Evolutionary conservation across 495 filamentous ascomycete genomes (phyloP).

Genomic region (Talaromyces nanjingensis): DNA sequence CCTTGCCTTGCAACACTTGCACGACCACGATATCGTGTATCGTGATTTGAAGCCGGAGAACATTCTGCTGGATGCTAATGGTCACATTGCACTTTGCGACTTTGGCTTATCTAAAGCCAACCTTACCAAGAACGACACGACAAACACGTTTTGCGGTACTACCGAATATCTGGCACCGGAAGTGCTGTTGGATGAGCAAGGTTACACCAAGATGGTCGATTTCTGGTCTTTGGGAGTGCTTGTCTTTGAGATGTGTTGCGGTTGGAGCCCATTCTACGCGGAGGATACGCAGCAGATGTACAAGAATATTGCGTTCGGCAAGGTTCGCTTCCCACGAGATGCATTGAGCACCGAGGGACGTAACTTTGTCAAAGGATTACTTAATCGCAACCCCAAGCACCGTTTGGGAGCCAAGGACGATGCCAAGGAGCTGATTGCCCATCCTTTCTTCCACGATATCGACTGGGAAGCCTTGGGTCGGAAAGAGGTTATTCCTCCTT

Average conservation of each 20-base stretch:
- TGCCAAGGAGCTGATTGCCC: constrained; percentile 88
- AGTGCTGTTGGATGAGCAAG: constrained; percentile 88
- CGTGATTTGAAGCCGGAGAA: constrained; percentile 86
- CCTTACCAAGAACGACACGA: constrained; percentile 89
- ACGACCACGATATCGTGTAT: constrained; percentile 96
- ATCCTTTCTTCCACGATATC: constrained; percentile 90
- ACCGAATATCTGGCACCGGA: constrained; percentile 97
- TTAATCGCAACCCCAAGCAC: constrained; percentile 96
- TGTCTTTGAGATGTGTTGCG: constrained; percentile 99
- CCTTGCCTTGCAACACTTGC: constrained; percentile 87
- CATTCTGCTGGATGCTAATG: constrained; percentile 76
- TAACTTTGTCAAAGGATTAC: constrained; percentile 94
- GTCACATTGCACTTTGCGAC: constrained; percentile 79
- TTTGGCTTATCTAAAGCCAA: constrained; percentile 97
- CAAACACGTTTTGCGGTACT: constrained; percentile 97
- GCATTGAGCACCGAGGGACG: constrained; percentile 88
- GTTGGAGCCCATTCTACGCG: constrained; percentile 98
- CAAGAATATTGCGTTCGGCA: constrained; percentile 99
- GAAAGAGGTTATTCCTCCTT: constrained; percentile 92
- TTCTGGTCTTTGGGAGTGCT: constrained; percentile 98
- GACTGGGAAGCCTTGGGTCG: constrained; percentile 81
- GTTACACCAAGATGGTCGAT: constrained; percentile 99
- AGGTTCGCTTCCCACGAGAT: constrained; percentile 92
- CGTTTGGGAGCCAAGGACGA: constrained; percentile 85
- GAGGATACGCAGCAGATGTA: constrained; percentile 99